Evolutionary conservation across 352 stramenopile species (phyloP).

Genomic region (Phytophthora palmivora): DNA sequence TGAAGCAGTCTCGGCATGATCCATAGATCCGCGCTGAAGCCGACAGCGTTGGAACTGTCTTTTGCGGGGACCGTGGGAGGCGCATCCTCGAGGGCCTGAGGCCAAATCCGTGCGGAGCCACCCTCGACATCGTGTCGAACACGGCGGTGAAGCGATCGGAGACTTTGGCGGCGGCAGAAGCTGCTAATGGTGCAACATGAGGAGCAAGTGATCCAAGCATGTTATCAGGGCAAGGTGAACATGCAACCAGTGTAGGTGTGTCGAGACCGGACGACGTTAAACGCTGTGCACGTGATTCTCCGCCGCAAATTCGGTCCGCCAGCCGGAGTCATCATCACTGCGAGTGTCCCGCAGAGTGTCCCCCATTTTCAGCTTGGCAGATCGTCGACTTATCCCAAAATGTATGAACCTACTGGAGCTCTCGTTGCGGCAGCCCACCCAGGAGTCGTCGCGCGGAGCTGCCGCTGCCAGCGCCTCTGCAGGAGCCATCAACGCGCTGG

Average conservation of each 20-base stretch:
- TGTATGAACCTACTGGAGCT: neutral
- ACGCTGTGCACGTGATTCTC: conserved; percentile 1
- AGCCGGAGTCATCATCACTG: conserved; percentile 26
- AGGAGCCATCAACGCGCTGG: neutral
- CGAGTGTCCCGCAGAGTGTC: conserved; percentile 20
- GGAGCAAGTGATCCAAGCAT: neutral
- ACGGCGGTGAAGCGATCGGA: neutral
- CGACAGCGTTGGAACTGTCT: conserved; percentile 25
- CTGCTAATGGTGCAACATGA: neutral
- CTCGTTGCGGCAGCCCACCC: conserved; percentile 1
- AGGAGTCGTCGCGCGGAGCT: conserved; percentile 1
- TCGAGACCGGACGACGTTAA: conserved; percentile 17
- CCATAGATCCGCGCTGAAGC: conserved; percentile 8
- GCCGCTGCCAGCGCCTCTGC: neutral
- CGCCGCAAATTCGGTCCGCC: conserved; percentile 4
- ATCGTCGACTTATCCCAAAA: neutral
- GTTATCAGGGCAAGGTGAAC: neutral
- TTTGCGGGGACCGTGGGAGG: conserved; percentile 31
- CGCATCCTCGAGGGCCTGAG: conserved; percentile 18
- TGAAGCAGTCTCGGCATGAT: neutral
- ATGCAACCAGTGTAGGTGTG: conserved; percentile 9
- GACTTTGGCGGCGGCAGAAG: conserved; percentile 2
- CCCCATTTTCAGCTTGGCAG: conserved; percentile 9
- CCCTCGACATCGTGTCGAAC: too few relatives aligned
- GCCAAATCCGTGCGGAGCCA: conserved; percentile 30